Evolutionary conservation across 2,329 filamentous ascomycete genomes (phyloP), one percentile per base, ranked within the genome.

Genomic region (Colletotrichum liriopes): DNA sequence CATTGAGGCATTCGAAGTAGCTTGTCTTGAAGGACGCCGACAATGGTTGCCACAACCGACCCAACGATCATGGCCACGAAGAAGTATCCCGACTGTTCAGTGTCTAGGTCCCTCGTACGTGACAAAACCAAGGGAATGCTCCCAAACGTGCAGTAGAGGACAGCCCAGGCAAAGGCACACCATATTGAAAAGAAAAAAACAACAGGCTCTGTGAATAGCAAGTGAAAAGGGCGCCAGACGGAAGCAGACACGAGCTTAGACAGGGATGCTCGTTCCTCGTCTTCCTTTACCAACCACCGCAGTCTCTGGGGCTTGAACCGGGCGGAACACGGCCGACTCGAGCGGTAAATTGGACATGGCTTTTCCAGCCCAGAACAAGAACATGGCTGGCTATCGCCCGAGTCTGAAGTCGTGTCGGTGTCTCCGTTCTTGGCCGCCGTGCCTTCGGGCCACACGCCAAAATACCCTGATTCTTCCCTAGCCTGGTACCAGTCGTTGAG

Each of bases 111-210:
- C 79, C 96, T 91, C 55, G 90, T 91, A 6, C 85, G 87, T 29
- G 84, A 78, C 81, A 96, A 97, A 32, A 97, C 91, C 5, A 96
- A 87, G 0, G 95, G 94, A 6, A 98, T 90, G 1, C 94, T 93
- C 18, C 90, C 90, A 76, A 98, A 96, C 16, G 93, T 94, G 23
- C 98, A 85, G 80, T 98, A 98, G 0, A 98, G 88, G 0, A 97
- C 89, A 0, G 93, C 94, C 95, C 95, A 98, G 26, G 92, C 92
- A 80, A 98, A 98, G 0, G 94, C 88, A 0, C 95, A 92, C 95
- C 95, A 98, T 0, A 97, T 86, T 0, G 93, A 94, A 84, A 98
- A 98, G 84, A 90, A 94, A 82, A 95, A 94, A 18, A 95, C 93
- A 12, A 94, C 91, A 0, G 93, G 92, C 75, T 95, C 93, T 0